Base-by-base conservation (phyloP, 768 basidiomycete species). In the Xanthoconium stramineum region DNA sequence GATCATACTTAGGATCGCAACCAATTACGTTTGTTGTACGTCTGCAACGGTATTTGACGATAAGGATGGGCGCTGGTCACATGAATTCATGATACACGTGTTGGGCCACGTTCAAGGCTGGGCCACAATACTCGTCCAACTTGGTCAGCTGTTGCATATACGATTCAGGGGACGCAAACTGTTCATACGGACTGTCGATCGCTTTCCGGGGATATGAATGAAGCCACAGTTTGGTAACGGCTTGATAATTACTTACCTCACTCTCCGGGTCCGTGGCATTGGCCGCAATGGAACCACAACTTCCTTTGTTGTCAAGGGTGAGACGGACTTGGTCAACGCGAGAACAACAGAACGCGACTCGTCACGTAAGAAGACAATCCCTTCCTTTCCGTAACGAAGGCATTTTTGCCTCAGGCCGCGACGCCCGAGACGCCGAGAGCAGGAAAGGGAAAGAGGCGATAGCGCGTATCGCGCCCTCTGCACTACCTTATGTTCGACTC, bases 231-330 rank as follows among this genome's bases (percentile, higher is more conserved):
- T 35, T 58, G 38, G 47, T 15, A 38, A 65, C 62, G 65, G 61
- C 73, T 72, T 60, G 67, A 70, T 52, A 52, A 59, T 59, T 72
- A 70, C 62, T 65, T 68, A 61, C 72, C 65, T 55, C 12, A 56
- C 17, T 47, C 61, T 61, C 58, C 69, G 68, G 57, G 69, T 70
- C 65, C 66, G 59, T 66, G 61, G 68, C 65, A 24, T 59, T 63
- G 39, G 19, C 39, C 15, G 38, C 20, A 8, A 8, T n/a, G 39
- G n/a, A 33, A 32, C 45, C 51, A 37, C 15, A 50, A 61, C 8
- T 30, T 69, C 40, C 61, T 54, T 45, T 55, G 55, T 70, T 24
- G 24, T 24, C 24, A 24, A 24, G 24, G 24, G 24, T 24, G 12
- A 55, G 29, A 9, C 44, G 67, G 61, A 24, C 60, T 15, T n/a